phyloP scores from a whole-genome alignment of 129 eudicot genomes.

The Smallanthus sonchifolius region DNA sequence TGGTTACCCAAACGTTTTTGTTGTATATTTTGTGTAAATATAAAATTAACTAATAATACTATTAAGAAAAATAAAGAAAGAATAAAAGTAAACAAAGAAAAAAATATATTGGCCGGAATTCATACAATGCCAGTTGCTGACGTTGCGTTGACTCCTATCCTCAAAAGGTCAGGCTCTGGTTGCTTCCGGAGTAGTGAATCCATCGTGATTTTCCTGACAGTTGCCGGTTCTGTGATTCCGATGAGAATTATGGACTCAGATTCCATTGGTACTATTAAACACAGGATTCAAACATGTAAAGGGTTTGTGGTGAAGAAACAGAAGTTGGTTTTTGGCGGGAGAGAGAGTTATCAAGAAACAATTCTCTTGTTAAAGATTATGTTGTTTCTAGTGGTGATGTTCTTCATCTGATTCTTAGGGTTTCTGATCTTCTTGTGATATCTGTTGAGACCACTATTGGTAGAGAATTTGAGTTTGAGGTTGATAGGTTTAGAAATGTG shows the following conservation, averaged over 20 bases:
- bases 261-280: slow-evolving; percentile 62
- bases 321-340: slow-evolving; percentile 63
- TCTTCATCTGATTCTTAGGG: slow-evolving; percentile 54
- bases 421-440: slow-evolving; percentile 56
- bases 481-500: slow-evolving; percentile 53
- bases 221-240: slow-evolving; percentile 58
- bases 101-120: slow-evolving; percentile 4
- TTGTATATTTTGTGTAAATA: slow-evolving; percentile 20
- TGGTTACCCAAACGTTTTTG: slow-evolving; percentile 1
- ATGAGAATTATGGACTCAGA: slow-evolving; percentile 71
- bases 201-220: slow-evolving; percentile 50
- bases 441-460: slow-evolving; percentile 51
- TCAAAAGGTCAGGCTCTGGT: slow-evolving; percentile 34
- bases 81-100: background rate
- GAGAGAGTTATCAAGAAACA: slow-evolving; percentile 65
- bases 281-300: slow-evolving; percentile 60
- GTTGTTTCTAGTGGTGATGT: slow-evolving; percentile 58
- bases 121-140: slow-evolving; percentile 61
- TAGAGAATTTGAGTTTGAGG: slow-evolving; percentile 51
- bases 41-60: too few species aligned
- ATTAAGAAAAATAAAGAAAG: background rate
- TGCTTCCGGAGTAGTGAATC: slow-evolving; percentile 42
- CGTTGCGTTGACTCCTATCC: slow-evolving; percentile 55
- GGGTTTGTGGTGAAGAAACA: slow-evolving; percentile 71
- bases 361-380: slow-evolving; percentile 60